Evolutionary conservation across 768 basidiomycete genomes (phyloP).

Genomic region (Tylopilus sp.): DNA sequence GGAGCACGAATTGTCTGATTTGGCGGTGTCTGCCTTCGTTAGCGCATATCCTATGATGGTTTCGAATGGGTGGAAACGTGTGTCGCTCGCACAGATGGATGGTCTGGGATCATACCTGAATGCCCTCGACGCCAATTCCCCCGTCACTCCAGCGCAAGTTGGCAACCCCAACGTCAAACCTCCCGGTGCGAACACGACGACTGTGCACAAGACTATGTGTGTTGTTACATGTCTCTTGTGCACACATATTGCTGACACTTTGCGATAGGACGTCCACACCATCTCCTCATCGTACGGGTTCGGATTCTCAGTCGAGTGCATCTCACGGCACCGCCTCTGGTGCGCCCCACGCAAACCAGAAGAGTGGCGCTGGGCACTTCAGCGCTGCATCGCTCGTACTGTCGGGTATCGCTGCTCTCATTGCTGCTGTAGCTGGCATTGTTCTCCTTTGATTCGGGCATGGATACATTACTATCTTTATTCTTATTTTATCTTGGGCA

Average conservation of each 20-base stretch:
- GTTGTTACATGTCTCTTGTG: background rate
- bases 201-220: slow-evolving; percentile 5
- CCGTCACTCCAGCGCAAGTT: slow-evolving; percentile 21
- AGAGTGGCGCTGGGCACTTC: slow-evolving; percentile 30
- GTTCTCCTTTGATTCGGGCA: slow-evolving; percentile 19
- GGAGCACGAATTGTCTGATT: slow-evolving; percentile 74
- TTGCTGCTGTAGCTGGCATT: slow-evolving; percentile 23
- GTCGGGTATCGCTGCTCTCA: slow-evolving; percentile 20
- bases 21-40: slow-evolving; percentile 65
- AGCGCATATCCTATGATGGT: slow-evolving; percentile 59
- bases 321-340: slow-evolving; percentile 14
- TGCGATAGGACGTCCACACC: slow-evolving; percentile 2
- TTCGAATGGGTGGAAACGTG: slow-evolving; percentile 67
- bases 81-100: slow-evolving; percentile 48
- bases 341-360: slow-evolving; percentile 31
- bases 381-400: slow-evolving; percentile 20
- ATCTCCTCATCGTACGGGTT: background rate
- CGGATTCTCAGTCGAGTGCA: slow-evolving; percentile 7
- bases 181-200: slow-evolving; percentile 12
- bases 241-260: background rate
- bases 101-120: slow-evolving; percentile 47
- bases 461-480: slow-evolving; percentile 12
- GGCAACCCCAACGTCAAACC: slow-evolving; percentile 17
- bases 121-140: slow-evolving; percentile 32
- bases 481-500: background rate